A percentile compares a stretch with the other conserved stretches of the same genome.
Evolutionary conservation across 1,284 basidiomycete species (phyloP).

Genomic region (Testicularia cyperi): DNA sequence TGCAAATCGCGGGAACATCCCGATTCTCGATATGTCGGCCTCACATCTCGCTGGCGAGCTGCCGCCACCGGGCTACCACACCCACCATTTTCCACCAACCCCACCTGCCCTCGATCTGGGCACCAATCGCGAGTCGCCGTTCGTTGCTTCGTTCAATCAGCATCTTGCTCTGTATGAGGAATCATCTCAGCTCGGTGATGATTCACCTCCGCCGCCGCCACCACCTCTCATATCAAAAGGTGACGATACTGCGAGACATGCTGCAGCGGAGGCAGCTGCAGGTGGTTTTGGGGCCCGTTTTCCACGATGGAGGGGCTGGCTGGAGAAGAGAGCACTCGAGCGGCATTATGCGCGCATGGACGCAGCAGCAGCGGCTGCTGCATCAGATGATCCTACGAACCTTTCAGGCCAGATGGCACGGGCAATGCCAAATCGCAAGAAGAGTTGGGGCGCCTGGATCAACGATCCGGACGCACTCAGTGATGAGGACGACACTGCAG

Average conservation of each 20-base stretch:
- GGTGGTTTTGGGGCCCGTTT: conserved; percentile 19
- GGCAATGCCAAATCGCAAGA: conserved; percentile 13
- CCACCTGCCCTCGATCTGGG: conserved; percentile 21
- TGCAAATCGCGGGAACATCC: no score
- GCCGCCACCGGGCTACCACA: conserved; percentile 21
- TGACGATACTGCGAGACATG: no score
- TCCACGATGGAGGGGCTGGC: conserved; percentile 38
- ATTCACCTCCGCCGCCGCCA: background rate
- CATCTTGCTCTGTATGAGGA: background rate
- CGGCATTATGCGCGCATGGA: conserved; percentile 36
- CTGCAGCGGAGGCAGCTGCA: no score
- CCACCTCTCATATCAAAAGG: no score
- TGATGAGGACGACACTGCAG: conserved; percentile 1
- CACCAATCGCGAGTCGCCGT: background rate
- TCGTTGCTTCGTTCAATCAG: background rate
- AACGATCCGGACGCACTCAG: conserved; percentile 32
- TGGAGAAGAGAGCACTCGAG: conserved; percentile 40
- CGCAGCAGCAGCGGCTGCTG: conserved; percentile 1
- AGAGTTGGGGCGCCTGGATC: conserved; percentile 39
- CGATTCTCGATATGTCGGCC: no score
- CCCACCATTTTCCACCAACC: conserved; percentile 33
- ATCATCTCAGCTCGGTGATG: background rate
- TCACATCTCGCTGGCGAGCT: no score
- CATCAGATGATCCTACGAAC: background rate
- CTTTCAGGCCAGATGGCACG: background rate